Percentiles rank a stretch among this genome's conserved stretches.
Conservation (phyloP, 2,329 filamentous ascomycete species). For the Diaporthe capsici region DNA sequence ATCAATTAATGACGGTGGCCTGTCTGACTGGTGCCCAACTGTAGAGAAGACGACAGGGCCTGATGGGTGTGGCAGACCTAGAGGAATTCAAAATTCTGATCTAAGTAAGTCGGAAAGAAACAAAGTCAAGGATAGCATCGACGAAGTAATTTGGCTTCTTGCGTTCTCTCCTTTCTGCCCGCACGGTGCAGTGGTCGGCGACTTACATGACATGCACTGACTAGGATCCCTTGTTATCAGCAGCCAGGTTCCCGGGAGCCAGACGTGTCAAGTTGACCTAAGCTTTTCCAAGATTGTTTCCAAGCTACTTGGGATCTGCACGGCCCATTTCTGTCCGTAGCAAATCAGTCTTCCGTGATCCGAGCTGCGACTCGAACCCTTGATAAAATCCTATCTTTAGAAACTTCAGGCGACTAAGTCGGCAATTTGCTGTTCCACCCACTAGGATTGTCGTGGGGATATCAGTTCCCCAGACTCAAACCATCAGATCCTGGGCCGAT, state of each 20-base stretch:
- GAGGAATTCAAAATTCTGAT: no score
- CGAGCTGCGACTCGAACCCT: not conserved
- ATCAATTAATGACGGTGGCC: not conserved
- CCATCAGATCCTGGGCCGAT: not conserved
- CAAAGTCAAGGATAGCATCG: not conserved
- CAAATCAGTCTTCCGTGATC: conserved; percentile 1
- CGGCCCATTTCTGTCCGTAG: not conserved
- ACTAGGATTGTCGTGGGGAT: not conserved
- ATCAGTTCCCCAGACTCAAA: not conserved
- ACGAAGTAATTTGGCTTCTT: not conserved
- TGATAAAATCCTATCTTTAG: not conserved
- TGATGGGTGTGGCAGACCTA: not conserved
- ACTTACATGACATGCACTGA: not conserved
- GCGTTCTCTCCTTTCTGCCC: not conserved
- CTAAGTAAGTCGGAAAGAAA: not conserved
- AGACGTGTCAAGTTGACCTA: conserved; percentile 1
- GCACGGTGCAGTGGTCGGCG: not conserved
- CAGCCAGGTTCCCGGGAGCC: not conserved
- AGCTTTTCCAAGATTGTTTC: conserved; percentile 29
- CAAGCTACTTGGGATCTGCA: conserved; percentile 9
- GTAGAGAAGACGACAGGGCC: not conserved
- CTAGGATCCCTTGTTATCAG: not conserved
- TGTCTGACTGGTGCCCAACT: not conserved
- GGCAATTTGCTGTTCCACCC: not conserved
- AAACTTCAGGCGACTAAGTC: not conserved